phyloP scores from a whole-genome alignment of 768 basidiomycete genomes.

The Clathrus columnatus region DNA sequence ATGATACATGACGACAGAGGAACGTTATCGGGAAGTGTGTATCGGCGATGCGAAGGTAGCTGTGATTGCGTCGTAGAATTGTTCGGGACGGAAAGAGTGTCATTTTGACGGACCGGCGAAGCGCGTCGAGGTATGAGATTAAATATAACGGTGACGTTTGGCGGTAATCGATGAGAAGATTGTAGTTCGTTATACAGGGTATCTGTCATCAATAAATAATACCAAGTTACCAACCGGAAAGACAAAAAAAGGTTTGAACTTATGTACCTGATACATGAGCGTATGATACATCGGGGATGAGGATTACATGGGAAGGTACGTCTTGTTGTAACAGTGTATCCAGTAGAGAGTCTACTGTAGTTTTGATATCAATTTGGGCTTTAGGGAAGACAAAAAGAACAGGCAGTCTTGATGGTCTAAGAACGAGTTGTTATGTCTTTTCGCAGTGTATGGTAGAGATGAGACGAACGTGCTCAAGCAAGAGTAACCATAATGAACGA shows the following conservation, averaged over 20 bases:
- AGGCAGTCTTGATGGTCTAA: conserved; percentile 77
- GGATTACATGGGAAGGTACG: conserved; percentile 29
- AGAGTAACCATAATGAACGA: conserved; percentile 95
- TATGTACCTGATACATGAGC: conserved; percentile 53
- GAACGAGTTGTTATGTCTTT: no score
- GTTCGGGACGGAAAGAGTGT: background rate
- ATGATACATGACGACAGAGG: conserved; percentile 26
- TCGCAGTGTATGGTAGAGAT: no score
- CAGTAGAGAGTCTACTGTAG: conserved; percentile 38
- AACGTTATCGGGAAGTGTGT: background rate
- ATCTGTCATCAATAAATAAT: conserved; percentile 1
- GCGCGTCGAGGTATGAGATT: background rate
- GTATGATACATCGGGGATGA: conserved; percentile 75
- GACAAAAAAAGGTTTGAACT: no score
- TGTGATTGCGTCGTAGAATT: background rate
- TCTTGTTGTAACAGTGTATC: conserved; percentile 6
- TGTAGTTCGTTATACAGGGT: conserved; percentile 9
- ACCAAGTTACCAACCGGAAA: background rate
- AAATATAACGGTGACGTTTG: background rate
- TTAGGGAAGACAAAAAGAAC: conserved; percentile 89
- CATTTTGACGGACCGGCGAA: background rate
- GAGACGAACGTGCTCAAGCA: conserved; percentile 89
- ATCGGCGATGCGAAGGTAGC: background rate
- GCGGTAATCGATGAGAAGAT: conserved; percentile 5
- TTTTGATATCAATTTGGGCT: conserved; percentile 47